Percentiles rank a stretch among this genome's conserved stretches.
Conservation (phyloP, 345 rosid genomes). For the Salix dunnii region DNA sequence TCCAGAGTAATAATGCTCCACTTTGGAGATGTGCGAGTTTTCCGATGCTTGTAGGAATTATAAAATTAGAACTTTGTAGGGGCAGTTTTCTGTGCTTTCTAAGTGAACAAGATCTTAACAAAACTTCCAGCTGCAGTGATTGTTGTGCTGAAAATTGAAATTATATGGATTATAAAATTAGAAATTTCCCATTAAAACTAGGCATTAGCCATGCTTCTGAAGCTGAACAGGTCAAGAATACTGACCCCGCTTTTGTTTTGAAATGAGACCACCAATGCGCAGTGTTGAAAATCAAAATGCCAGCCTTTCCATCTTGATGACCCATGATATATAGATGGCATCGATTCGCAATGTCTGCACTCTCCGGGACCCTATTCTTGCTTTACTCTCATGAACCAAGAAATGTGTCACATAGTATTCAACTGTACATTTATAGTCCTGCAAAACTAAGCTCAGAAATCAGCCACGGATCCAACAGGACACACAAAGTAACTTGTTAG, state of each 20-base stretch:
- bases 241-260: constrained; percentile 94
- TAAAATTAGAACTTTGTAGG: too few species aligned
- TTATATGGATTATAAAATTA: not conserved
- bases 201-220: not conserved
- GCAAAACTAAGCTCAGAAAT: constrained; percentile 23
- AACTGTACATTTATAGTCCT: constrained; percentile 87
- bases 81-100: not conserved
- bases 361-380: constrained; percentile 65
- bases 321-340: constrained; percentile 69
- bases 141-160: not conserved
- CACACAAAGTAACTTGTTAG: not conserved
- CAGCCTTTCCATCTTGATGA: constrained; percentile 95
- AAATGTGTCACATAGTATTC: constrained; percentile 78
- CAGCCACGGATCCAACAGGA: not conserved
- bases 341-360: constrained; percentile 78
- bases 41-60: too few species aligned
- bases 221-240: not conserved
- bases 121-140: not conserved
- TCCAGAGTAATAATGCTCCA: not conserved
- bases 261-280: constrained; percentile 99
- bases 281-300: constrained; percentile 80
- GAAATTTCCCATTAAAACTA: not conserved
- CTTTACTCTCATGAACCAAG: constrained; percentile 85
- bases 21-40: not conserved
- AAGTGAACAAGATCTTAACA: not conserved